Evolutionary conservation across 495 filamentous ascomycete species (phyloP).

Genomic region (Entonaema liquescens): DNA sequence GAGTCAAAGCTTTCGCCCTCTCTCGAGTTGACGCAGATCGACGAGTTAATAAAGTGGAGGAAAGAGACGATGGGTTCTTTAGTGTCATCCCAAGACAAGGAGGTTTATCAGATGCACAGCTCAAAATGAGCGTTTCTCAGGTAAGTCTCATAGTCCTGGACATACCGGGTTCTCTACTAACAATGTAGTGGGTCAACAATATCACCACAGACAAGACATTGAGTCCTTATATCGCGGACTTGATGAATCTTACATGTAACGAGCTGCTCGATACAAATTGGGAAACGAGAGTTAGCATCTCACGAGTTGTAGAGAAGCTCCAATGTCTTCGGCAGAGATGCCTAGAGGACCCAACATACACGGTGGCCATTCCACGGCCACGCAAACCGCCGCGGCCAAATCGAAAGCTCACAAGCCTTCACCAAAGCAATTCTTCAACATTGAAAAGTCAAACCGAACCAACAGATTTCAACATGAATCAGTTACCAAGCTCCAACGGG

Average conservation of each 20-base stretch:
- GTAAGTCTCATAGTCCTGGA: background rate
- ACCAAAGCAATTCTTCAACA: background rate
- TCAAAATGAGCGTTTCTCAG: conserved; percentile 11
- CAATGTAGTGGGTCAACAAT: conserved; percentile 8
- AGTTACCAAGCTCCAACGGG: conserved; percentile 2
- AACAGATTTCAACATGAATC: conserved; percentile 16
- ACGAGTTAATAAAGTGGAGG: background rate
- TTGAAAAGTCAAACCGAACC: background rate
- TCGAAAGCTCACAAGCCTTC: conserved; percentile 2
- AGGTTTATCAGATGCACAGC: background rate
- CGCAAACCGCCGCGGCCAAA: conserved; percentile 25
- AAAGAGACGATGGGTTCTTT: conserved; percentile 13
- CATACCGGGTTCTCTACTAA: conserved; percentile 1
- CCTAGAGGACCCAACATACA: conserved; percentile 18
- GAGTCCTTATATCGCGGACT: conserved; percentile 5
- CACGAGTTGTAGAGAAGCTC: conserved; percentile 20
- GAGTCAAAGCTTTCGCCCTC: conserved; percentile 19
- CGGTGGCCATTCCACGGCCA: conserved; percentile 14
- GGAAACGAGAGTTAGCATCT: conserved; percentile 11
- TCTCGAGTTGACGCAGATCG: conserved; percentile 12
- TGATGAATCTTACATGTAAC: conserved; percentile 1
- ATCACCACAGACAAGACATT: background rate
- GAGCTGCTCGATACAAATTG: conserved; percentile 19
- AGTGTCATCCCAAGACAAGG: background rate
- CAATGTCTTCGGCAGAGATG: conserved; percentile 13